Evolutionary conservation across 2,329 filamentous ascomycete species (phyloP).

Genomic region (Xylariaceae sp.): DNA sequence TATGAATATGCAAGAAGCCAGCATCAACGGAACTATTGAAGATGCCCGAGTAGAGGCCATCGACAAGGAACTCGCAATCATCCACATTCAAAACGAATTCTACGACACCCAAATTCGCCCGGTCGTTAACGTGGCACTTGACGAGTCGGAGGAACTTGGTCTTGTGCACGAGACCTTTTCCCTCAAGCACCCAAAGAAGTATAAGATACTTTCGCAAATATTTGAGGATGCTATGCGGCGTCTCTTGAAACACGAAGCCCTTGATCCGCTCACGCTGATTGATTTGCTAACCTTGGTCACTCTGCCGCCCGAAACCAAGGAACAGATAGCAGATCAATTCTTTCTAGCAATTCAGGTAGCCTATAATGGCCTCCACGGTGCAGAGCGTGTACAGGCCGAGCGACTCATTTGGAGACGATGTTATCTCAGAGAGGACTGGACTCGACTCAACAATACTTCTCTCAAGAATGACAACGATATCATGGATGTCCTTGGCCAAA

Average conservation of each 20-base stretch:
- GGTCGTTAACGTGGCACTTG: slow-evolving; percentile 71
- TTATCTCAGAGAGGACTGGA: slow-evolving; percentile 84
- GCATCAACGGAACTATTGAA: slow-evolving; percentile 27
- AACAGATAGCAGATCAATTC: slow-evolving; percentile 70
- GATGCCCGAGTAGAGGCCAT: slow-evolving; percentile 50
- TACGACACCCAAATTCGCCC: slow-evolving; percentile 68
- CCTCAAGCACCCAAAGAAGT: slow-evolving; percentile 56
- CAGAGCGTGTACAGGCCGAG: slow-evolving; percentile 60
- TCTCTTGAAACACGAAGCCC: slow-evolving; percentile 70
- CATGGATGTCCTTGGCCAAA: slow-evolving; percentile 62
- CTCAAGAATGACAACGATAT: slow-evolving; percentile 72
- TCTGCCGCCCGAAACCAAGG: slow-evolving; percentile 47
- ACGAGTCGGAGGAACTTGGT: slow-evolving; percentile 76
- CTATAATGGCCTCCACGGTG: slow-evolving; percentile 57
- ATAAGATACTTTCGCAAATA: slow-evolving; percentile 68
- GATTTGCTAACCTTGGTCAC: slow-evolving; percentile 78
- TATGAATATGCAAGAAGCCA: slow-evolving; percentile 31
- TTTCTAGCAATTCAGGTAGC: slow-evolving; percentile 70
- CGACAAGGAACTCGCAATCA: slow-evolving; percentile 67
- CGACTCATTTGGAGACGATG: slow-evolving; percentile 83
- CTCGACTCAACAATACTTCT: slow-evolving; percentile 74
- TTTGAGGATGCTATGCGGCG: slow-evolving; percentile 71
- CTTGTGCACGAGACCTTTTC: slow-evolving; percentile 73
- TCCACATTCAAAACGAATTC: slow-evolving; percentile 78
- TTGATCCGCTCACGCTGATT: slow-evolving; percentile 68